A percentile compares a stretch with the other conserved stretches of the same genome.
These are phyloP conservation scores for Thraustochytrium striatum DNA, from an alignment of 352 stramenopile species.

Conservation along the genomic window DNA sequence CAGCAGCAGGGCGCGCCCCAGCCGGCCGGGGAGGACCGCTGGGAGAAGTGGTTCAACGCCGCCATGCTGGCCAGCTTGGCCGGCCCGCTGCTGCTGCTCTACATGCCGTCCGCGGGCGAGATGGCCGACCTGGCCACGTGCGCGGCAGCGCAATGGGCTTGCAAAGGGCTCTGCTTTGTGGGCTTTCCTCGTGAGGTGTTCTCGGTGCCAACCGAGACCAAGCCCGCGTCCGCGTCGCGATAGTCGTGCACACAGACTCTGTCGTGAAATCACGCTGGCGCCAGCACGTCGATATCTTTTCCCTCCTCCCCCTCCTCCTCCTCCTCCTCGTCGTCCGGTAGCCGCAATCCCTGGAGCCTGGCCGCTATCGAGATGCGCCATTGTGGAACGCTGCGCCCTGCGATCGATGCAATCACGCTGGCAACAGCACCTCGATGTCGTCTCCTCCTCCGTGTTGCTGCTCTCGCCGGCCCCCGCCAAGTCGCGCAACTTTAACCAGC, in stretches of 20 bases:
- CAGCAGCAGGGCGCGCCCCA: not conserved
- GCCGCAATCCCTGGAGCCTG: no score
- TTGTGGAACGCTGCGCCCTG: no score
- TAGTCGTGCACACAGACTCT: not conserved
- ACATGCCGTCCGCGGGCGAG: not conserved
- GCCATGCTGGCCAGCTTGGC: not conserved
- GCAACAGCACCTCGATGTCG: not conserved
- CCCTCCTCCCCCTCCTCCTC: constrained; percentile 4
- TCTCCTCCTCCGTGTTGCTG: not conserved
- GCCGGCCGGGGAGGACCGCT: not conserved
- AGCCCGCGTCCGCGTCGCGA: not conserved
- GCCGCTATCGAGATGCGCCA: no score
- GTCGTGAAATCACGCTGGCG: not conserved
- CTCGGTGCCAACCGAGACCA: not conserved
- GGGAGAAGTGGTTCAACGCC: not conserved
- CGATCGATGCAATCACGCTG: no score
- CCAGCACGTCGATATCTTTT: not conserved
- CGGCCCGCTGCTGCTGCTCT: constrained; percentile 1
- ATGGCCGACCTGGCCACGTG: not conserved
- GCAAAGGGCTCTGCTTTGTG: constrained; percentile 29
- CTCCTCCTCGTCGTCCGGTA: constrained; percentile 13
- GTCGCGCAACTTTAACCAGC: not conserved
- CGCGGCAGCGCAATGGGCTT: constrained; percentile 11
- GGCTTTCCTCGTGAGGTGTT: constrained; percentile 26
- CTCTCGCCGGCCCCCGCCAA: not conserved